These are phyloP conservation scores for Raphanus hybrid DNA, from an alignment of 441 rosid genomes.

Conservation along the genomic window DNA sequence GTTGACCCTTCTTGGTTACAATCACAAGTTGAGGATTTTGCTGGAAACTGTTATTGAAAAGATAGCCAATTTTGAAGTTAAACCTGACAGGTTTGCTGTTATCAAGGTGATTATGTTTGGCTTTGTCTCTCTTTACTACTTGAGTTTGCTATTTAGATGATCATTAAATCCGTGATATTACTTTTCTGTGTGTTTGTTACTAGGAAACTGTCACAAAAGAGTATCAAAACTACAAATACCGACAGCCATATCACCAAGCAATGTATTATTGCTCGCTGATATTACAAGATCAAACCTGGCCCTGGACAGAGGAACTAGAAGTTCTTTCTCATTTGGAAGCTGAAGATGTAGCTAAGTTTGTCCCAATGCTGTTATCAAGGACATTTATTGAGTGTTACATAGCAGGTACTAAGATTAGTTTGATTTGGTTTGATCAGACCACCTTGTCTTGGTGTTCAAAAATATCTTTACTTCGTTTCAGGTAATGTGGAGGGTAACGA, in stretches of 20 bases:
- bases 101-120: constrained; percentile 62
- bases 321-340: constrained; percentile 65
- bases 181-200: constrained; percentile 6
- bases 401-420: constrained; percentile 55
- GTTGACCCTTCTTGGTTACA: constrained; percentile 81
- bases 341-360: constrained; percentile 74
- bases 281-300: constrained; percentile 67
- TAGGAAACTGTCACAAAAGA: constrained; percentile 76
- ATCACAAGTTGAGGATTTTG: constrained; percentile 75
- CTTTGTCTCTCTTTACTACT: constrained; percentile 19
- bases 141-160: background rate
- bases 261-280: constrained; percentile 76
- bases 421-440: no score
- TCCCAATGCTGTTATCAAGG: constrained; percentile 75
- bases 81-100: constrained; percentile 75
- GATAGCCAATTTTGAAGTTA: constrained; percentile 73
- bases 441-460: constrained; percentile 6
- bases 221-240: constrained; percentile 73
- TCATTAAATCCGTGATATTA: background rate
- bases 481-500: constrained; percentile 73
- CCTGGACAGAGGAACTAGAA: constrained; percentile 78
- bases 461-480: constrained; percentile 29
- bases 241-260: constrained; percentile 80
- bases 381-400: constrained; percentile 77
- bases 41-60: constrained; percentile 69